Conservation (phyloP, 2,329 filamentous ascomycete species). For the Colletotrichum sidae region DNA sequence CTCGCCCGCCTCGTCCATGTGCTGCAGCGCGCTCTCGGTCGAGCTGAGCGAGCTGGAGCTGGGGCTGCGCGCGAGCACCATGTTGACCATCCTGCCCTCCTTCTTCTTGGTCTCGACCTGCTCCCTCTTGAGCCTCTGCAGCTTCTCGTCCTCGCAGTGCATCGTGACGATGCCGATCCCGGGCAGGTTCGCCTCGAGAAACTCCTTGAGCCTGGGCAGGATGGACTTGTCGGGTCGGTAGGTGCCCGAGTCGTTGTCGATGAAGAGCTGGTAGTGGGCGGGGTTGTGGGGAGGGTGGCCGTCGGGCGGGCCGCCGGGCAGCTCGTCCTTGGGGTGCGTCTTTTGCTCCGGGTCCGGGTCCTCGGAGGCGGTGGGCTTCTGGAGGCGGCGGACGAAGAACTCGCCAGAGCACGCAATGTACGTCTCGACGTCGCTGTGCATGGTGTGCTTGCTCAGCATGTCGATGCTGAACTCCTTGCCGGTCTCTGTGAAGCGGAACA, state of each 20-base stretch:
- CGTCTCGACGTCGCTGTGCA: constrained; percentile 92
- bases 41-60: constrained; percentile 56
- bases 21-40: constrained; percentile 63
- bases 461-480: constrained; percentile 97
- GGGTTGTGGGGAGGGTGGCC: constrained; percentile 58
- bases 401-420: constrained; percentile 95
- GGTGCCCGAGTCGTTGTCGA: constrained; percentile 95
- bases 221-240: constrained; percentile 87
- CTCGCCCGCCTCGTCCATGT: constrained; percentile 55
- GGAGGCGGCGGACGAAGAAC: constrained; percentile 84
- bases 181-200: constrained; percentile 79
- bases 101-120: constrained; percentile 81
- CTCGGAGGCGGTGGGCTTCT: constrained; percentile 58
- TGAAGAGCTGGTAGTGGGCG: constrained; percentile 83
- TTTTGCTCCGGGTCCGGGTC: constrained; percentile 56
- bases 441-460: constrained; percentile 92
- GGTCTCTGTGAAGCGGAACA: constrained; percentile 93
- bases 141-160: constrained; percentile 82
- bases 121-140: constrained; percentile 79
- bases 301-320: constrained; percentile 59
- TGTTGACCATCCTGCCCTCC: constrained; percentile 61
- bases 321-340: constrained; percentile 63
- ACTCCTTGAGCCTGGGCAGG: constrained; percentile 77
- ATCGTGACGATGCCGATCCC: constrained; percentile 80
- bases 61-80: constrained; percentile 68